Evolutionary conservation across 345 rosid species (phyloP).

Genomic region (Populus davidiana): DNA sequence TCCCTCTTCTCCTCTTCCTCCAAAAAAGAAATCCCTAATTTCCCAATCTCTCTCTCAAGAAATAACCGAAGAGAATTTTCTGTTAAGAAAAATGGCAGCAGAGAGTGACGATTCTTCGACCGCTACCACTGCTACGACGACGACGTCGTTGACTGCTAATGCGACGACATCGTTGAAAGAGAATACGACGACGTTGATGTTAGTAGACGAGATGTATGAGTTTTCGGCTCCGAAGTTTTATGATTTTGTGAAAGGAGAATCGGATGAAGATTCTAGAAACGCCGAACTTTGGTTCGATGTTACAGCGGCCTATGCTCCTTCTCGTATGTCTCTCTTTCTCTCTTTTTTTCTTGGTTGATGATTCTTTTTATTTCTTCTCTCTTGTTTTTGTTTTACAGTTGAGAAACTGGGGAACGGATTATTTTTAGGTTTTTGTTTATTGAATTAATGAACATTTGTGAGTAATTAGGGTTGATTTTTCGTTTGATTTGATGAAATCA

Average conservation of each 20-base stretch:
- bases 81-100: neutral
- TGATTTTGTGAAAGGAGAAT: slow-evolving; percentile 72
- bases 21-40: neutral
- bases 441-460: neutral
- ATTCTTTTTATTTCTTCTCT: neutral
- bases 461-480: neutral
- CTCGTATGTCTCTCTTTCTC: slow-evolving; percentile 59
- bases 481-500: neutral
- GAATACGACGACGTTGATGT: slow-evolving; percentile 16
- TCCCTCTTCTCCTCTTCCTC: neutral
- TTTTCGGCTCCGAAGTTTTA: slow-evolving; percentile 86
- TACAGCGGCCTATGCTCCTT: slow-evolving; percentile 75
- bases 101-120: neutral
- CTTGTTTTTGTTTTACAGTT: neutral
- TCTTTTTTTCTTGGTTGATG: neutral
- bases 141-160: neutral
- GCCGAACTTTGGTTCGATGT: slow-evolving; percentile 91
- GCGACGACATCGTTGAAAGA: neutral
- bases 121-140: neutral
- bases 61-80: neutral
- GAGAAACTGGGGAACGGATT: neutral
- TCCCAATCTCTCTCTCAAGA: neutral
- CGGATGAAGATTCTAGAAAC: slow-evolving; percentile 52
- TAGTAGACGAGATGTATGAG: slow-evolving; percentile 70
- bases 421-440: neutral